A percentile compares a stretch with the other conserved stretches of the same genome.
phyloP scores from a whole-genome alignment of 306 rosid species.

The Castanopsis chinensis region DNA sequence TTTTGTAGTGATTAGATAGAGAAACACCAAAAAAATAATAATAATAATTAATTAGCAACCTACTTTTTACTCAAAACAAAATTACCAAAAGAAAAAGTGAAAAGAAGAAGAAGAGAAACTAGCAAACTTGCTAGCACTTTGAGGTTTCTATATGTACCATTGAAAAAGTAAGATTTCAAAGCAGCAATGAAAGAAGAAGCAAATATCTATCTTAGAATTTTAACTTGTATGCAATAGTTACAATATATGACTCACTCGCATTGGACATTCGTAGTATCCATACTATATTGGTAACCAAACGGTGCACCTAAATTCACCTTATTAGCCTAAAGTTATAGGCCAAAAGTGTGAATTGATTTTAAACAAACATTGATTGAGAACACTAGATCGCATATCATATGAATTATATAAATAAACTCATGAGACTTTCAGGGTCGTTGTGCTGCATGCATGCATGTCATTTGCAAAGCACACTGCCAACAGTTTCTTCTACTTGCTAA shows the following conservation, averaged over 20 bases:
- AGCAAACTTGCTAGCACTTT: neutral
- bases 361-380: neutral
- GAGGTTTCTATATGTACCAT: neutral
- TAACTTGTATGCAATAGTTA: neutral
- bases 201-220: neutral
- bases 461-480: neutral
- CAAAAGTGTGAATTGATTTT: neutral
- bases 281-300: neutral
- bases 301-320: neutral
- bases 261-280: neutral
- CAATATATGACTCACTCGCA: neutral
- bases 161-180: neutral
- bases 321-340: neutral
- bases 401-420: neutral
- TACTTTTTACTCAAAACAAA: no score
- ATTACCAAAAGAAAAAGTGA: no score
- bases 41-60: no score
- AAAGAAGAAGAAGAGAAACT: no score
- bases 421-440: neutral
- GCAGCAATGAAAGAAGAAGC: neutral
- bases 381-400: neutral
- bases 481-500: conserved; percentile 1
- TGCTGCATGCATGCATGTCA: neutral
- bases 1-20: no score
- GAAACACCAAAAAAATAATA: no score